Evolutionary conservation across 257 asterid species (phyloP).

Genomic region (Orobanche coerulescens): DNA sequence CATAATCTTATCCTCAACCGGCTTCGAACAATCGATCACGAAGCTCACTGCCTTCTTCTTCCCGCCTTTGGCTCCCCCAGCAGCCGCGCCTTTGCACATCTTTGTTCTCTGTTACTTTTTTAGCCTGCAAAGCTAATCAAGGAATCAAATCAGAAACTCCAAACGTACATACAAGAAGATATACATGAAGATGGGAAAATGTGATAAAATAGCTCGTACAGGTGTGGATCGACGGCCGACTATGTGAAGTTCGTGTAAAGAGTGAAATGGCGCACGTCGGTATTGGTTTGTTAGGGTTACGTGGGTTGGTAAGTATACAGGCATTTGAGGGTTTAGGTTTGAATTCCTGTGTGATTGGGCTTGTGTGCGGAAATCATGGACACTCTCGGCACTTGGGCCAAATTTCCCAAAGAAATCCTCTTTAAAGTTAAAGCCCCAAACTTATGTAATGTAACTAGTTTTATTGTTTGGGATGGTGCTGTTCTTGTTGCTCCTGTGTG

Average conservation of each 20-base stretch:
- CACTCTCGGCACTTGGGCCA: too few species aligned
- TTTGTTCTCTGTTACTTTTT: not conserved
- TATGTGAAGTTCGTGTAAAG: not conserved
- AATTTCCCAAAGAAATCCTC: too few species aligned
- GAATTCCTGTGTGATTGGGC: too few species aligned
- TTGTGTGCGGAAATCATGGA: too few species aligned
- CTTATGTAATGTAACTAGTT: too few species aligned
- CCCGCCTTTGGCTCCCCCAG: slow-evolving; percentile 2
- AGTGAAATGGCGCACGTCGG: not conserved
- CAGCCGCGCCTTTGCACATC: not conserved
- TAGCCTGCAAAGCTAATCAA: not conserved
- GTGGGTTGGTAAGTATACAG: not conserved
- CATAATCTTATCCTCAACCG: slow-evolving; percentile 1
- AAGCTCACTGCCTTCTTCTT: not conserved
- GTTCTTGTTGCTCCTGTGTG: slow-evolving; percentile 93
- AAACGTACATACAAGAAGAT: not conserved
- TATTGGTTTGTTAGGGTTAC: not conserved
- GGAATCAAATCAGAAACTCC: not conserved
- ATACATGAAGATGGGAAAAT: not conserved
- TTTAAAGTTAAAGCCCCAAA: too few species aligned
- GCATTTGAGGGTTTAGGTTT: too few species aligned
- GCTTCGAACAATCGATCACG: slow-evolving; percentile 12
- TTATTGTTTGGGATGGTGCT: slow-evolving; percentile 66
- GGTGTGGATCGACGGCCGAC: not conserved
- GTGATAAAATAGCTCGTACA: not conserved